These are phyloP conservation scores for Rhodotorula sp. DNA, from an alignment of 1,284 basidiomycete species.

Conservation along the genomic window DNA sequence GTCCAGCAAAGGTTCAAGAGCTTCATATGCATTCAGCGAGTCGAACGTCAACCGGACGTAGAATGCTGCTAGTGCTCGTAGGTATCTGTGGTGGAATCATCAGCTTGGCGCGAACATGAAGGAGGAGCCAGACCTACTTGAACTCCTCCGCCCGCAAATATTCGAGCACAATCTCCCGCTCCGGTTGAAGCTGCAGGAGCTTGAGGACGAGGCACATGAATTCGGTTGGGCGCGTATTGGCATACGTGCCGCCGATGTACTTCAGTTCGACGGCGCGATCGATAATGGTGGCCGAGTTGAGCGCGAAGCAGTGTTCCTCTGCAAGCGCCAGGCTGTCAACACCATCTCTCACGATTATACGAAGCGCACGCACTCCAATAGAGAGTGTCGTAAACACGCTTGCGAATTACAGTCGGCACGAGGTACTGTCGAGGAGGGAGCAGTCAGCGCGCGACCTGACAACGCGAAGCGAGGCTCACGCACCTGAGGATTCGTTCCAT, in stretches of 20 bases:
- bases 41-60: conserved; percentile 94
- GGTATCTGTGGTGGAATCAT: conserved; percentile 61
- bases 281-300: conserved; percentile 78
- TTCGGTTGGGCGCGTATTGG: conserved; percentile 83
- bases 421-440: conserved; percentile 63
- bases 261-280: conserved; percentile 83
- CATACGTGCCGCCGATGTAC: conserved; percentile 85
- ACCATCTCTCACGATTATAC: conserved; percentile 11
- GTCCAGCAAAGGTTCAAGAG: conserved; percentile 88
- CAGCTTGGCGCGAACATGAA: not conserved
- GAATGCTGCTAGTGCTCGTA: conserved; percentile 87
- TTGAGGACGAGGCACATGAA: conserved; percentile 91
- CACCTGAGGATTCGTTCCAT: conserved; percentile 92
- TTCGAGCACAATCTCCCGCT: conserved; percentile 92
- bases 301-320: conserved; percentile 51
- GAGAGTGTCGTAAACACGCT: conserved; percentile 88
- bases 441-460: not conserved
- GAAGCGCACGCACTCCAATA: conserved; percentile 75
- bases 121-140: conserved; percentile 66
- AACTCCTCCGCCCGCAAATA: conserved; percentile 95
- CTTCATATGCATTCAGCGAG: conserved; percentile 83
- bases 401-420: conserved; percentile 94
- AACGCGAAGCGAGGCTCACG: too few relatives aligned
- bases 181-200: conserved; percentile 92
- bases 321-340: not conserved